Evolutionary conservation across 169 alveolate species (phyloP).

Genomic region (Amoebophrya sp.): DNA sequence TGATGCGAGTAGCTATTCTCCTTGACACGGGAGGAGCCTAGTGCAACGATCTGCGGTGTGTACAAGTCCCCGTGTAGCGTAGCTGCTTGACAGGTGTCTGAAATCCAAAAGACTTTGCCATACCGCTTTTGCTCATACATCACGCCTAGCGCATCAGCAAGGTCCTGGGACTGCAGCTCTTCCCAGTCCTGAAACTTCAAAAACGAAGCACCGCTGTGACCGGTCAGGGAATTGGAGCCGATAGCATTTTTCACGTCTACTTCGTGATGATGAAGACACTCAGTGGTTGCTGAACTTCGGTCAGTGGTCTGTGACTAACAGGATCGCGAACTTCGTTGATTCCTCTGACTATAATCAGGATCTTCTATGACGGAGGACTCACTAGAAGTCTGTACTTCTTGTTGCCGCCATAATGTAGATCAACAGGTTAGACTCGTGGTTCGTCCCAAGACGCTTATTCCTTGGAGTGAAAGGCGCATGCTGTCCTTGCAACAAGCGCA

Average conservation of each 20-base stretch:
- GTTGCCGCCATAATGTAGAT: no score
- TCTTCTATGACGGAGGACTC: no score
- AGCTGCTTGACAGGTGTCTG: slow-evolving; percentile 52
- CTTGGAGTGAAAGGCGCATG: slow-evolving; percentile 48
- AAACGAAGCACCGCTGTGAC: slow-evolving; percentile 46
- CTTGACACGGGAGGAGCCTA: background rate
- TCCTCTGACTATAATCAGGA: no score
- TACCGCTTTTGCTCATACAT: slow-evolving; percentile 47
- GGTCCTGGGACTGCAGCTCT: slow-evolving; percentile 47
- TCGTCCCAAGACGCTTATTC: slow-evolving; percentile 45
- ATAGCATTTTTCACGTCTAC: no score
- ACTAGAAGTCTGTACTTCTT: no score
- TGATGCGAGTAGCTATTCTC: background rate
- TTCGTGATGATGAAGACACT: no score
- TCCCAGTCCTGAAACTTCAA: slow-evolving; percentile 53
- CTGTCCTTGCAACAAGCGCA: slow-evolving; percentile 45
- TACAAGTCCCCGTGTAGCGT: slow-evolving; percentile 50
- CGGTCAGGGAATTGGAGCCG: background rate
- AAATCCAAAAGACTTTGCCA: slow-evolving; percentile 48
- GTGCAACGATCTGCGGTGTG: background rate
- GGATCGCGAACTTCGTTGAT: no score
- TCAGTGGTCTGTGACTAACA: slow-evolving; percentile 33
- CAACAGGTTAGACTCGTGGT: slow-evolving; percentile 26
- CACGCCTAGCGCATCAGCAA: slow-evolving; percentile 48
- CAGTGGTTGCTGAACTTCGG: no score